Conservation (phyloP, 2,329 filamentous ascomycete genomes). For the Ophiostoma sp. region DNA sequence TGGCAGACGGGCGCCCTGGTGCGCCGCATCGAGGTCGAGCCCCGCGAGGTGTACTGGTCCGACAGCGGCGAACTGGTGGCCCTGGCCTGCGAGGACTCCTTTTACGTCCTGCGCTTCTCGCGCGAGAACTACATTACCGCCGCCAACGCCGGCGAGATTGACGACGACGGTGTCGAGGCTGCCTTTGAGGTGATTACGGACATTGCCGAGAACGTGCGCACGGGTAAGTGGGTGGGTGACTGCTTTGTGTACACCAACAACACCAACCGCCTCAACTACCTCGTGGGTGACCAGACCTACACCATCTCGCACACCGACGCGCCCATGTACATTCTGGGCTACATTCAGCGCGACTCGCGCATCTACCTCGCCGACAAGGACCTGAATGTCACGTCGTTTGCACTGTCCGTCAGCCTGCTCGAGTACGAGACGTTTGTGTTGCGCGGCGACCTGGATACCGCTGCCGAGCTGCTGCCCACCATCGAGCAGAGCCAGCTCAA, state of each 20-base stretch:
- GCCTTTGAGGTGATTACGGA: conserved; percentile 96
- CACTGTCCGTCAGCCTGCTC: conserved; percentile 83
- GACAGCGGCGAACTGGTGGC: conserved; percentile 91
- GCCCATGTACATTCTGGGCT: conserved; percentile 89
- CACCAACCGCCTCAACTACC: conserved; percentile 94
- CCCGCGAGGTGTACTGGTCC: conserved; percentile 83
- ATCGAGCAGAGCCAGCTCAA: conserved; percentile 93
- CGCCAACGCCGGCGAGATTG: conserved; percentile 72
- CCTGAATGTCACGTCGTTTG: conserved; percentile 83
- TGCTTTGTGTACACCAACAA: conserved; percentile 98
- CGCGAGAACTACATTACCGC: conserved; percentile 82
- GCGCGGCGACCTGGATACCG: conserved; percentile 86
- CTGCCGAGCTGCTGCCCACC: conserved; percentile 73
- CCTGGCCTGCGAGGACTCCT: conserved; percentile 89
- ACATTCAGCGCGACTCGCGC: conserved; percentile 89
- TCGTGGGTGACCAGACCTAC: conserved; percentile 96
- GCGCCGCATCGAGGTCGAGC: conserved; percentile 79
- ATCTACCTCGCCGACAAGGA: conserved; percentile 97
- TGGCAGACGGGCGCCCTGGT: conserved; percentile 88
- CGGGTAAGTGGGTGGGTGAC: conserved; percentile 96
- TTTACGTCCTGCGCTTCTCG: conserved; percentile 89
- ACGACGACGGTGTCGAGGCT: conserved; percentile 87
- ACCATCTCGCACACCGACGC: conserved; percentile 96
- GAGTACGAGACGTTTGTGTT: conserved; percentile 97
- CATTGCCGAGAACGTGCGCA: conserved; percentile 86